These are phyloP conservation scores for Floccularia luteovirens DNA, from an alignment of 768 basidiomycete genomes.

Conservation along the genomic window DNA sequence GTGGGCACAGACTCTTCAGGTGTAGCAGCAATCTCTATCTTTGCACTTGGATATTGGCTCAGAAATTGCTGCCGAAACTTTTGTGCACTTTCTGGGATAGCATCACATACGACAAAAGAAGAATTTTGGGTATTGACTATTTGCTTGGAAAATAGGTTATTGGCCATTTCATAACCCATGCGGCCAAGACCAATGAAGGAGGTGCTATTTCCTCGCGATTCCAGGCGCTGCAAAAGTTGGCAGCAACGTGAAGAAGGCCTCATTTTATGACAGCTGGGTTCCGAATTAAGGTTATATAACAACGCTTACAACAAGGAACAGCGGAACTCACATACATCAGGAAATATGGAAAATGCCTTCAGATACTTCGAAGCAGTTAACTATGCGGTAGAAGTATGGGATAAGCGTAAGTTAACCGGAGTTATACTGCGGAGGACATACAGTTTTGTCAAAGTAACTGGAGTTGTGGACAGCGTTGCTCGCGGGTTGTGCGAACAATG, in stretches of 20 bases:
- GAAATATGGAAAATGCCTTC: too few species aligned
- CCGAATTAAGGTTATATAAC: not conserved
- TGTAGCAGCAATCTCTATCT: constrained; percentile 47
- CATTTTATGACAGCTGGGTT: constrained; percentile 27
- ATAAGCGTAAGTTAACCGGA: too few species aligned
- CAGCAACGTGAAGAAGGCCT: constrained; percentile 37
- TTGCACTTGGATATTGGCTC: constrained; percentile 49
- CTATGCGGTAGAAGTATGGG: too few species aligned
- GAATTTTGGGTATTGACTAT: constrained; percentile 42
- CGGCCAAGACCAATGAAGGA: constrained; percentile 84
- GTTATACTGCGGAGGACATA: too few species aligned
- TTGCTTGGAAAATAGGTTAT: constrained; percentile 76
- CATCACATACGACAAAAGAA: constrained; percentile 76
- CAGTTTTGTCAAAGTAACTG: too few species aligned
- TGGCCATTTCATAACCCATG: constrained; percentile 86
- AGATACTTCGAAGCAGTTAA: too few species aligned
- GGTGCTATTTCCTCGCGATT: constrained; percentile 40
- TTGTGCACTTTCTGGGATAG: constrained; percentile 47
- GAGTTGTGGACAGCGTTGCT: too few species aligned
- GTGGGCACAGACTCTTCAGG: constrained; percentile 65
- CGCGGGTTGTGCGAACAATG: too few species aligned
- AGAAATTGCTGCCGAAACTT: constrained; percentile 51
- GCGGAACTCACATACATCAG: too few species aligned
- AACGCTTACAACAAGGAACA: not conserved
- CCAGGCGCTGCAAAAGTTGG: constrained; percentile 24